Evolutionary conservation across 2,329 filamentous ascomycete genomes (phyloP).

Genomic region (Didymella arachidicola): DNA sequence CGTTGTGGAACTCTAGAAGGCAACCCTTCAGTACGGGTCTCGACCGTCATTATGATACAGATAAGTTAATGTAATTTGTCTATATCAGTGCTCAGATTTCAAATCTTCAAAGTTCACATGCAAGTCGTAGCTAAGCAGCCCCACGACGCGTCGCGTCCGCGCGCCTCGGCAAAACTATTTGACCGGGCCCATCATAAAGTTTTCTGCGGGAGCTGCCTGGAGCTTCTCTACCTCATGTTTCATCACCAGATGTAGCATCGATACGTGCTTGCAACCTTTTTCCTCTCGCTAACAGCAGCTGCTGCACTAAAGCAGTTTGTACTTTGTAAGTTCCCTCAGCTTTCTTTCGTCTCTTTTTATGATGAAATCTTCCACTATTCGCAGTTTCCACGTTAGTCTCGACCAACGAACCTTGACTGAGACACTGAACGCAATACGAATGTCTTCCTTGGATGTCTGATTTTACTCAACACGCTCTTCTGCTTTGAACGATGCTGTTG

Average conservation of each 20-base stretch:
- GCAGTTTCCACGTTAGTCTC: slow-evolving; percentile 27
- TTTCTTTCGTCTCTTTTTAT: neutral
- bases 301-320: neutral
- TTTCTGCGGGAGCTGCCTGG: neutral
- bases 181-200: slow-evolving; percentile 20
- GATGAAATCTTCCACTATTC: slow-evolving; percentile 26
- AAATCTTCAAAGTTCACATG: neutral
- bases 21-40: neutral
- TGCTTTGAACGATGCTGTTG: neutral
- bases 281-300: neutral
- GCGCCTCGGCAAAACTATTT: slow-evolving; percentile 10
- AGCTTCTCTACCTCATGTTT: neutral
- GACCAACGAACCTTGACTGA: slow-evolving; percentile 23
- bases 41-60: neutral
- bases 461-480: neutral
- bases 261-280: neutral
- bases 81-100: neutral
- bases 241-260: slow-evolving; percentile 1
- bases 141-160: slow-evolving; percentile 6
- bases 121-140: neutral
- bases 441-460: slow-evolving; percentile 28
- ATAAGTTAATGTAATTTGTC: neutral
- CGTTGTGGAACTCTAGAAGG: slow-evolving; percentile 36
- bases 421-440: slow-evolving; percentile 22
- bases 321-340: slow-evolving; percentile 3